Base-by-base conservation (phyloP, 2,329 filamentous ascomycete species). In the Alternaria dauci region DNA sequence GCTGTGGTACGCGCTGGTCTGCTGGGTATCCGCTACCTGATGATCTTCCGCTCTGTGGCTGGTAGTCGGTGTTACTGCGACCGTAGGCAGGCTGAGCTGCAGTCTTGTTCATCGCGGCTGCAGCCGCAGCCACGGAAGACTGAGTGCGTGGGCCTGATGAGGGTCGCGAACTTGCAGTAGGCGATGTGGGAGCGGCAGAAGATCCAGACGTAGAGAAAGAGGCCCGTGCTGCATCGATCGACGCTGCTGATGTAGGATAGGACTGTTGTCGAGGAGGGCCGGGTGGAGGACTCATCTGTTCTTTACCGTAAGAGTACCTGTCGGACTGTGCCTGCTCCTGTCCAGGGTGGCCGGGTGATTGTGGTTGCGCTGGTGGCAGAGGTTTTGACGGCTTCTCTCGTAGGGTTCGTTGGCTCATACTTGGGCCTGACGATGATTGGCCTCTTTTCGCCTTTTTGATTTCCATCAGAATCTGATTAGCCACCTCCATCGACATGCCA, bases 401-500 rank as follows among this genome's bases (percentile, higher is more conserved):
- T 14, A 73, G 58, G 8, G 62, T 67, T 23, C 66, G 67, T 55
- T 41, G 20, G 47, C 82, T 67, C 78, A 94, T 83, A 44, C 78
- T 81, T 52, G 83, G 82, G 63, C 82, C 81, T 57, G 83, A 79
- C 60, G 82, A 82, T 4, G 83, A 80, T 74, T 86, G 86, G 81
- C 88, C 86, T 74, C 89, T 88, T 81, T 94, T 96, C 61, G 91
- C 89, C 51, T 88, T 89, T 73, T 92, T 88, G 70, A 97, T 91
- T 51, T 94, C 92, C 66, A 93, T 90, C 55, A 98, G 80, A 67
- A 99, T 97, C 75, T 96, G 89, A 78, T 97, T 98, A 43, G 95
- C 95, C 38, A 92, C 91, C 58, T 95, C 91, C 95, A 98, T 98
- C 28, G 93, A 96, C 93, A 99, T 99, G 70, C 95, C 95, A 78